A percentile compares a stretch with the other conserved stretches of the same genome.
Evolutionary conservation across 768 basidiomycete species (phyloP).

Genomic region (Macrolepiota fuliginosa): DNA sequence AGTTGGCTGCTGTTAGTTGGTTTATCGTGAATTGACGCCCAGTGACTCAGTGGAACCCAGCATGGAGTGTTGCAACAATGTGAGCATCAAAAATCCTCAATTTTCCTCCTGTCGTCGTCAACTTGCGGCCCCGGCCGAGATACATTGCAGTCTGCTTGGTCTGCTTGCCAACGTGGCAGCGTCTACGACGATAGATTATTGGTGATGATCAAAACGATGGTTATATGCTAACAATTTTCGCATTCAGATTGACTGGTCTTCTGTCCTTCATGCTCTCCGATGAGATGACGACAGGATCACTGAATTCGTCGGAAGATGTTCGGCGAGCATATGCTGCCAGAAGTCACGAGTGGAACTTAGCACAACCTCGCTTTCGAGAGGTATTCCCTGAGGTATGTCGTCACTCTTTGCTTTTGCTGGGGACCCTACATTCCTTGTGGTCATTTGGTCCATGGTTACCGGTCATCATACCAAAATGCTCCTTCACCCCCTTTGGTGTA

Average conservation of each 20-base stretch:
- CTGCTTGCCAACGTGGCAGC: constrained; percentile 8
- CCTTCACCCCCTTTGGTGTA: neutral
- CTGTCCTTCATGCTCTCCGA: constrained; percentile 94
- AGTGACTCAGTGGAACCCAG: constrained; percentile 79
- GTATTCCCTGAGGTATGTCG: constrained; percentile 80
- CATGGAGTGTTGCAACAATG: constrained; percentile 96
- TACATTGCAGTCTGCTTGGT: constrained; percentile 2
- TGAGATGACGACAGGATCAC: constrained; percentile 95
- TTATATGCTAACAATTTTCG: constrained; percentile 12
- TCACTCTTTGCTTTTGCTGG: constrained; percentile 13
- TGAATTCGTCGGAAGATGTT: constrained; percentile 75
- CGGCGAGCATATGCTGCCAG: constrained; percentile 73
- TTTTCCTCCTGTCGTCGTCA: neutral
- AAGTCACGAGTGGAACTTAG: constrained; percentile 86
- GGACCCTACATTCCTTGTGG: constrained; percentile 8
- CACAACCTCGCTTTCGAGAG: constrained; percentile 78
- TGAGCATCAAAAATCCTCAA: constrained; percentile 37
- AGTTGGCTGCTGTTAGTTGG: constrained; percentile 27
- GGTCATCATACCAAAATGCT: neutral
- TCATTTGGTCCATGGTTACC: constrained; percentile 12
- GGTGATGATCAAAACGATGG: constrained; percentile 1
- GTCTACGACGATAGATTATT: constrained; percentile 1
- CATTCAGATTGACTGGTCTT: constrained; percentile 82
- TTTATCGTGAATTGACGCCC: constrained; percentile 6
- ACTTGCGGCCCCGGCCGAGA: neutral